phyloP scores from a whole-genome alignment of 139 green algal genomes.

The Pleodorina starrii region DNA sequence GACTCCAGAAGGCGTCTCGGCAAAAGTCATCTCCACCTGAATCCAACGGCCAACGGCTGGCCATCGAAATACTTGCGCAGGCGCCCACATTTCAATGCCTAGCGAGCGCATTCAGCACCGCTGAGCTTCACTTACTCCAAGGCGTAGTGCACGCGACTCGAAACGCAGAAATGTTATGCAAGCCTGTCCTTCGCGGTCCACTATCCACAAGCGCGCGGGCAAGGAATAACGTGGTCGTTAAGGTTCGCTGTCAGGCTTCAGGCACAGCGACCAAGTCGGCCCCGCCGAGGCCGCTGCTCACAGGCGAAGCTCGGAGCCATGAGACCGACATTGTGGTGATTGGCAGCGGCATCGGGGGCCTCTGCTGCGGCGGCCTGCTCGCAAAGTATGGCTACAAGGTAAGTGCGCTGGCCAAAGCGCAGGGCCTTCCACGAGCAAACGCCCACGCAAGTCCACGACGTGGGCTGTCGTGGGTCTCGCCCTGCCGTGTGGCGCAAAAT shows the following conservation, averaged over 20 bases:
- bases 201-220: not conserved
- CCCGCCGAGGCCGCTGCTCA: not conserved
- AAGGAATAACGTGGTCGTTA: not conserved
- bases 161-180: not conserved
- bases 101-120: too few relatives aligned
- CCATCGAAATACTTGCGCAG: too few relatives aligned
- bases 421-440: too few relatives aligned
- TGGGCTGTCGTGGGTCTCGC: too few relatives aligned
- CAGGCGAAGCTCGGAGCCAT: constrained; percentile 52
- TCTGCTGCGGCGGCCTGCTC: constrained; percentile 86
- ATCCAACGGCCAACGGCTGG: too few relatives aligned
- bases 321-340: constrained; percentile 86
- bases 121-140: too few relatives aligned
- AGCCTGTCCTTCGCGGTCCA: not conserved
- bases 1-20: too few relatives aligned
- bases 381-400: constrained; percentile 91
- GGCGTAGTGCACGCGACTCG: too few relatives aligned
- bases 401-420: not conserved
- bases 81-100: too few relatives aligned
- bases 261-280: not conserved
- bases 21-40: too few relatives aligned
- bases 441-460: too few relatives aligned
- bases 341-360: constrained; percentile 85
- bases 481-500: too few relatives aligned
- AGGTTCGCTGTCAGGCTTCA: not conserved